Evolutionary conservation across 2,329 filamentous ascomycete genomes (phyloP), one percentile per base, ranked within the genome.

Genomic region (Fusarium acutatum): DNA sequence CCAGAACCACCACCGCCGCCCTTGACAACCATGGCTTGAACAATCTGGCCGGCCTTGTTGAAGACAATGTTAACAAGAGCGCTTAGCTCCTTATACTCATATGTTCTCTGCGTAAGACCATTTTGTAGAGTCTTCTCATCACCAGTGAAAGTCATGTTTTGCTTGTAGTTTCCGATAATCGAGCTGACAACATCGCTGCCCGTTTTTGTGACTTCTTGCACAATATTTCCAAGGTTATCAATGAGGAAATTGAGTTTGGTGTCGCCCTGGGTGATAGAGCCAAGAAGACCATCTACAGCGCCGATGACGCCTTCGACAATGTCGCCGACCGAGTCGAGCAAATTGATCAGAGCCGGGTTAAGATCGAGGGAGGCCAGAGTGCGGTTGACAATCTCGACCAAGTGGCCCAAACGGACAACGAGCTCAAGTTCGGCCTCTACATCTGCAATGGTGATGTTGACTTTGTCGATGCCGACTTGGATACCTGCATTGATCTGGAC

Each of bases 351-450:
- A 15, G 67, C 67, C 2, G 67, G 67, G 24, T 70, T 70, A 3
- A 70, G 50, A n/a, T 70, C 67, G 13, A 70, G 53, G 5, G 67
- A 70, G 22, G 67, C 61, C 7, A 70, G 30, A 41, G 67, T 70
- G 6, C 67, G 66, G 40, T 70, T 70, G 22, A 70, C 67, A 38
- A 70, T 70, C 32, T 70, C 54, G 5, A 70, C 67, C 15, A 70
- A 37, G 28, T 70, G 37, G 28, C 67, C 67, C 10, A 70, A 18
- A 20, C 67, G 67, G 26, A 70, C 67, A 0, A 70, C 67, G 3
- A 70, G 67, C 49, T 70, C 67, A 18, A 70, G 67, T 35, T 70
- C 67, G 11, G 67, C 67, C 20, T 70, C 67, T 1, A 71, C 67
- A 22, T 70, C 66, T 7, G 38, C 67, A 5, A 70, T 70, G 5